phyloP scores from a whole-genome alignment of 306 rosid genomes.

The Sphenostylis stenocarpa region DNA sequence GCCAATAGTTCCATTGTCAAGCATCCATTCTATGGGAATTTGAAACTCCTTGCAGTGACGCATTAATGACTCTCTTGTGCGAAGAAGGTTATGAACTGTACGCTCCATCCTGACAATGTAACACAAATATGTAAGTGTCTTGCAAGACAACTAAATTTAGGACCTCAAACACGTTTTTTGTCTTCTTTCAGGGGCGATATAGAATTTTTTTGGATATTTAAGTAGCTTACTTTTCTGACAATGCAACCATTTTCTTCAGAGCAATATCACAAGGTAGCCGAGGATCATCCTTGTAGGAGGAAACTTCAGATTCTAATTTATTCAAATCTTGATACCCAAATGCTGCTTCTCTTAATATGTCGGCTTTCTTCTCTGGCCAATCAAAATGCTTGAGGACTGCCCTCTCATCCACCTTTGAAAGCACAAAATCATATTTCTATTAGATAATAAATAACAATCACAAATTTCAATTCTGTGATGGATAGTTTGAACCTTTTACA shows the following conservation, averaged over 20 bases:
- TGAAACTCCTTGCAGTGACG: constrained; percentile 78
- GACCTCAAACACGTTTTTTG: background rate
- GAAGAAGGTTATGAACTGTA: constrained; percentile 72
- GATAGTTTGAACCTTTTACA: background rate
- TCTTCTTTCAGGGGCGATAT: background rate
- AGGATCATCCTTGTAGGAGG: constrained; percentile 75
- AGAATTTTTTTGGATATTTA: background rate
- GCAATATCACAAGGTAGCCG: constrained; percentile 78
- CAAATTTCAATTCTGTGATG: background rate
- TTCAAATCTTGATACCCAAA: constrained; percentile 87
- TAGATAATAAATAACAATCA: no score
- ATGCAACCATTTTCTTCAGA: constrained; percentile 85
- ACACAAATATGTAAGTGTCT: background rate
- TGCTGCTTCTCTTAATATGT: constrained; percentile 93
- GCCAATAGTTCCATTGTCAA: constrained; percentile 84
- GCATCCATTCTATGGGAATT: constrained; percentile 96
- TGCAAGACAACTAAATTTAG: background rate
- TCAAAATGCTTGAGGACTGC: constrained; percentile 95
- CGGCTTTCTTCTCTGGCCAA: constrained; percentile 99
- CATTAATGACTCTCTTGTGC: constrained; percentile 84
- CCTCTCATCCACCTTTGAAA: constrained; percentile 87
- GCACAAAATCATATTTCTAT: constrained; percentile 15
- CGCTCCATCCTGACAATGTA: constrained; percentile 81
- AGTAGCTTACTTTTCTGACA: constrained; percentile 80
- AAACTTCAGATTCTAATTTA: constrained; percentile 80